These are phyloP conservation scores for Yarrowia hollandica DNA, from an alignment of 805 yeast genomes.

Conservation along the genomic window DNA sequence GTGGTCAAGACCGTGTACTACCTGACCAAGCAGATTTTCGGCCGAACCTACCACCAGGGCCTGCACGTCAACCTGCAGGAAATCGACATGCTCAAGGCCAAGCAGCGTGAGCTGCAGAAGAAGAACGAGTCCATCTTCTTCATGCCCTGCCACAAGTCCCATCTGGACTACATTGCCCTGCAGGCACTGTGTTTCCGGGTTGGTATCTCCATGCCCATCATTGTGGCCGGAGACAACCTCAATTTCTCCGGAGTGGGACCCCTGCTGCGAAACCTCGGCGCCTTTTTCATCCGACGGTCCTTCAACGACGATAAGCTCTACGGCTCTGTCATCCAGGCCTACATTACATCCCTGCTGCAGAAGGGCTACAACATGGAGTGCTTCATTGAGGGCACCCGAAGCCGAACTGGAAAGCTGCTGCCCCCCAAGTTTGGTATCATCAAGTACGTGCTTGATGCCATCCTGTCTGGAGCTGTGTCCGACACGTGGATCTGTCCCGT, in stretches of 20 bases:
- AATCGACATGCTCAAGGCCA: slow-evolving; percentile 40
- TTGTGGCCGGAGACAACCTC: slow-evolving; percentile 66
- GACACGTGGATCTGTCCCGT: slow-evolving; percentile 54
- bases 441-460: slow-evolving; percentile 52
- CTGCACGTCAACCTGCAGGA: slow-evolving; percentile 44
- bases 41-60: slow-evolving; percentile 47
- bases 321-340: slow-evolving; percentile 46
- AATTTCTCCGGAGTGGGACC: slow-evolving; percentile 58
- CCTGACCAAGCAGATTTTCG: slow-evolving; percentile 43
- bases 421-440: slow-evolving; percentile 64
- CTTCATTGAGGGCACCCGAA: slow-evolving; percentile 66
- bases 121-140: slow-evolving; percentile 46
- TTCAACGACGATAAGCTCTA: slow-evolving; percentile 49
- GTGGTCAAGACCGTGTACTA: slow-evolving; percentile 42
- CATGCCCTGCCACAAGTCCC: slow-evolving; percentile 63
- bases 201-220: slow-evolving; percentile 55
- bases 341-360: slow-evolving; percentile 51
- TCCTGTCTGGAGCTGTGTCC: slow-evolving; percentile 46
- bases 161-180: slow-evolving; percentile 59
- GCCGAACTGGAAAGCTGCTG: slow-evolving; percentile 63
- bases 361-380: slow-evolving; percentile 57
- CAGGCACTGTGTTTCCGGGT: slow-evolving; percentile 56
- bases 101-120: slow-evolving; percentile 41
- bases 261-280: slow-evolving; percentile 54
- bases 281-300: slow-evolving; percentile 57